A percentile compares a stretch with the other conserved stretches of the same genome.
Evolutionary conservation across 192 early-diverging fungal genomes (phyloP).

Genomic region (Dimargaris cristalligena): DNA sequence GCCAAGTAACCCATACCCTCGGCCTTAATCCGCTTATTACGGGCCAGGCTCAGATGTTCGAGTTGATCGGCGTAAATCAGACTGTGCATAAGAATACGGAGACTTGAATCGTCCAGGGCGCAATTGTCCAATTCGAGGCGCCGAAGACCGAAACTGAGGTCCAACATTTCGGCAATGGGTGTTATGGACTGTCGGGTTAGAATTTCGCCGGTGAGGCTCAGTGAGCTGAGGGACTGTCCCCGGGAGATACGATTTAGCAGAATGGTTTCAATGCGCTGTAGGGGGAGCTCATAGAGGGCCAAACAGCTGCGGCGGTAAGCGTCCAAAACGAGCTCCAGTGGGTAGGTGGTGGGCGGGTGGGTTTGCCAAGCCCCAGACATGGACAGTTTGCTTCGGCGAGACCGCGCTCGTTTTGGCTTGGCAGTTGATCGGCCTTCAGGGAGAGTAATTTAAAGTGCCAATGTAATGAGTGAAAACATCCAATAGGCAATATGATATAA

Average conservation of each 20-base stretch:
- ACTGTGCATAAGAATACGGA: slow-evolving; percentile 53
- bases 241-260: not conserved
- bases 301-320: slow-evolving; percentile 18
- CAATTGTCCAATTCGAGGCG: slow-evolving; percentile 52
- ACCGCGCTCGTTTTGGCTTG: slow-evolving; percentile 23
- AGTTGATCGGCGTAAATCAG: slow-evolving; percentile 48
- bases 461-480: not conserved
- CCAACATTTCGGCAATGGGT: slow-evolving; percentile 58
- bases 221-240: slow-evolving; percentile 2
- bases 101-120: slow-evolving; percentile 51
- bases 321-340: slow-evolving; percentile 14
- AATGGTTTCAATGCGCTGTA: slow-evolving; percentile 8
- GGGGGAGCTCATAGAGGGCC: slow-evolving; percentile 20
- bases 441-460: not conserved
- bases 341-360: not conserved
- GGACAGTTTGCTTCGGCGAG: slow-evolving; percentile 23
- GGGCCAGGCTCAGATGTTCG: slow-evolving; percentile 42
- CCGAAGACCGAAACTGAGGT: slow-evolving; percentile 52
- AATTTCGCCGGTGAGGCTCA: slow-evolving; percentile 28
- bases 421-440: slow-evolving; percentile 11
- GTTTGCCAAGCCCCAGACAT: slow-evolving; percentile 18
- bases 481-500: not conserved
- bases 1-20: slow-evolving; percentile 58
- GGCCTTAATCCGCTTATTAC: slow-evolving; percentile 51
- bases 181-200: slow-evolving; percentile 37